Conservation (phyloP, 257 asterid species). For the Solanum chmielewskii region DNA sequence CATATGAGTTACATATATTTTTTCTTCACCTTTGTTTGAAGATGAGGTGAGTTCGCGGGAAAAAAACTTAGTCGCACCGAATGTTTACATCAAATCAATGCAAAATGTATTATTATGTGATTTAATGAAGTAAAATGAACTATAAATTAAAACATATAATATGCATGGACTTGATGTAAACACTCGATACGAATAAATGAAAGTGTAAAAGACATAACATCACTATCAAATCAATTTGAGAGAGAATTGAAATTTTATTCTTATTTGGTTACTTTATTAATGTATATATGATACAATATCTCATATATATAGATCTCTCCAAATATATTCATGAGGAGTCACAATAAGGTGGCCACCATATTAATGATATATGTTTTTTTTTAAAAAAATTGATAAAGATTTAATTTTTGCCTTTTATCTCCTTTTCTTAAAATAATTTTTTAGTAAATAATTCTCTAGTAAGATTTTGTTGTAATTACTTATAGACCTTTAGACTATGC, state of each 20-base stretch:
- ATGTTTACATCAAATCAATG: no score
- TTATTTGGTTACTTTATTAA: background rate
- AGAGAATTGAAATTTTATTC: background rate
- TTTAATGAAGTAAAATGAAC: no score
- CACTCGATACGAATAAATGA: background rate
- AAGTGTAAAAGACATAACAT: background rate
- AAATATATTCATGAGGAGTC: background rate
- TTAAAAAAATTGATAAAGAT: background rate
- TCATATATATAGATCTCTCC: background rate
- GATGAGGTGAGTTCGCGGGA: background rate
- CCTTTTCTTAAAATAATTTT: background rate
- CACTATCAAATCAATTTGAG: background rate
- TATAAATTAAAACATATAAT: no score
- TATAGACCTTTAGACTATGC: background rate
- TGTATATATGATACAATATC: background rate
- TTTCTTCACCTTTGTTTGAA: background rate
- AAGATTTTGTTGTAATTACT: background rate
- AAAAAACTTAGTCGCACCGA: no score
- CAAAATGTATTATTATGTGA: no score
- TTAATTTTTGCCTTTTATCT: background rate
- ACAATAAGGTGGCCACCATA: background rate
- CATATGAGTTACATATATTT: background rate
- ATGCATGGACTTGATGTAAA: no score
- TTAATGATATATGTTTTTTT: background rate
- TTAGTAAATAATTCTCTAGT: background rate